Evolutionary conservation across 148 eudicot genomes (phyloP).

Genomic region (Mesembryanthemum crystallinum): DNA sequence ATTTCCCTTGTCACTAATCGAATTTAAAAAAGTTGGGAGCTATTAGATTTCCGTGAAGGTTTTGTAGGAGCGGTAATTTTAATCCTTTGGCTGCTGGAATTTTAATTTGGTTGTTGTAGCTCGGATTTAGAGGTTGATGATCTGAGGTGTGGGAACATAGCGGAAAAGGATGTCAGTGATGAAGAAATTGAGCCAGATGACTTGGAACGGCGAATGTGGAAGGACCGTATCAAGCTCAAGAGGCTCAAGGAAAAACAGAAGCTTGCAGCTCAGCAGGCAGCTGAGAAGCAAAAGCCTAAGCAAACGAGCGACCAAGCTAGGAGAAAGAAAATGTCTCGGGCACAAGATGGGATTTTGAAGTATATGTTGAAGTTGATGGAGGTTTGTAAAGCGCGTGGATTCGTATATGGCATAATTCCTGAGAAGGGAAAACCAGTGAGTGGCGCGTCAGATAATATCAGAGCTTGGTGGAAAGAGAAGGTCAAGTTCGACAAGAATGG

Average conservation of each 20-base stretch:
- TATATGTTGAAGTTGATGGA: conserved; percentile 98
- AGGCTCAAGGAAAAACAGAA: conserved; percentile 79
- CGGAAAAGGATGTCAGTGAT: conserved; percentile 94
- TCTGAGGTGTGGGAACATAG: conserved; percentile 58
- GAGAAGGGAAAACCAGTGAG: conserved; percentile 99
- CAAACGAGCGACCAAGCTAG: conserved; percentile 74
- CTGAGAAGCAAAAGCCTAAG: conserved; percentile 70
- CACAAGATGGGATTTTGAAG: conserved; percentile 94
- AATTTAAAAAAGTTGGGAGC: not conserved
- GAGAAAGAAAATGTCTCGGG: conserved; percentile 94
- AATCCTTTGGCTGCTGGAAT: not conserved
- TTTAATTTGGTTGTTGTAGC: conserved; percentile 27
- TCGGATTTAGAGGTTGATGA: conserved; percentile 89
- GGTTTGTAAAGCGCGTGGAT: conserved; percentile 92
- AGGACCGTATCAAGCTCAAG: conserved; percentile 74
- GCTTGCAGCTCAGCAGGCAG: conserved; percentile 62
- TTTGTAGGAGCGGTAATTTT: not conserved
- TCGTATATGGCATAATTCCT: conserved; percentile 91
- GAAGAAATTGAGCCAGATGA: conserved; percentile 86
- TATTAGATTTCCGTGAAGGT: not conserved
- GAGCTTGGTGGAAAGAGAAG: conserved; percentile 99
- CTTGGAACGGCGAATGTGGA: conserved; percentile 85
- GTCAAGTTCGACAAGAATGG: conserved; percentile 95
- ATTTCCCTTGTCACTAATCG: not conserved
- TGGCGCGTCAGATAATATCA: conserved; percentile 83